phyloP scores from a whole-genome alignment of 345 rosid species.

The Camelina sativa region DNA sequence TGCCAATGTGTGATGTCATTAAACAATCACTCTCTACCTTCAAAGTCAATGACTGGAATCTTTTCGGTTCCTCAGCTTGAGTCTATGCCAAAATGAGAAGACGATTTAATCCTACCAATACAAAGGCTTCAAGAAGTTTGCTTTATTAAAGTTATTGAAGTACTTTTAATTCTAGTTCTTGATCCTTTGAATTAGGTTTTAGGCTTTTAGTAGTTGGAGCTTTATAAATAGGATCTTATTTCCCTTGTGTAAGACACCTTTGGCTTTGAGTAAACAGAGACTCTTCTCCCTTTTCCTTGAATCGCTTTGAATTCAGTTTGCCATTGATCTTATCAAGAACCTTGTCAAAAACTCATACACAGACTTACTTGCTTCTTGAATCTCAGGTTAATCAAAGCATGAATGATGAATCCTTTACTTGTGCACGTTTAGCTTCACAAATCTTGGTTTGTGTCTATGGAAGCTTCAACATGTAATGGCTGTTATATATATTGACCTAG shows the following conservation, averaged over 20 bases:
- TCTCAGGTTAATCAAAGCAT: too few species aligned
- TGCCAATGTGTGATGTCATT: conserved; percentile 72
- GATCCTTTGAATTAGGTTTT: neutral
- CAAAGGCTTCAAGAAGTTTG: neutral
- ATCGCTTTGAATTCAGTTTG: too few species aligned
- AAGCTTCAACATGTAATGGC: too few species aligned
- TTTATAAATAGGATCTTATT: neutral
- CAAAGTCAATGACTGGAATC: conserved; percentile 78
- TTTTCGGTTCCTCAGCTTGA: conserved; percentile 54
- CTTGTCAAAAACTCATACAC: too few species aligned
- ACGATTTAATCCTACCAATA: neutral
- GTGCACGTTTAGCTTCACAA: too few species aligned
- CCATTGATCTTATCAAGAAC: too few species aligned
- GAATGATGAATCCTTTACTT: too few species aligned
- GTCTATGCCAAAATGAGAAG: neutral
- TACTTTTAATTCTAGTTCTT: neutral
- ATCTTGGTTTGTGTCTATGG: too few species aligned
- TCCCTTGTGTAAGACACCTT: neutral
- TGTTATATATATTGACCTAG: too few species aligned
- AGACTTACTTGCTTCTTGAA: too few species aligned
- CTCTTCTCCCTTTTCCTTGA: too few species aligned
- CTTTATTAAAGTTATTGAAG: neutral
- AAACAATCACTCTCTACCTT: conserved; percentile 69
- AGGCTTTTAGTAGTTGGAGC: neutral
- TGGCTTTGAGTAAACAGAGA: neutral